Percentiles rank a stretch among this genome's conserved stretches.
Conservation (phyloP, 2,329 filamentous ascomycete genomes). For the Trichoderma afroharzianum region DNA sequence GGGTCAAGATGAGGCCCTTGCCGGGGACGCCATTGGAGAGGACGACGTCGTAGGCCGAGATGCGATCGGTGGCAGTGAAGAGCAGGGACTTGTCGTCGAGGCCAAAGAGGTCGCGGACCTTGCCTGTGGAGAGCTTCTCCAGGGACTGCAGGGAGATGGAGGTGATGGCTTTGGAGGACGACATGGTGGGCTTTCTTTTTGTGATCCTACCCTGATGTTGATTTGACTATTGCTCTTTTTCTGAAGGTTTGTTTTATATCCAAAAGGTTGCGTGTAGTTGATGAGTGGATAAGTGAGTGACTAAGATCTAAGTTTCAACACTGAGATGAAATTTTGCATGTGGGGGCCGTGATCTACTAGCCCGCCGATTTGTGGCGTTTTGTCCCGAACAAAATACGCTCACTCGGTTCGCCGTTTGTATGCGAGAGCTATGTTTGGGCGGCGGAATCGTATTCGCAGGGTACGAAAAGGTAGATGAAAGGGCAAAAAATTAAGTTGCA, state of each 20-base stretch:
- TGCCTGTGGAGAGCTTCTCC: conserved; percentile 45
- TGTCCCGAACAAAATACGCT: background rate
- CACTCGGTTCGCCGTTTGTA: background rate
- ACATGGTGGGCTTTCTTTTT: background rate
- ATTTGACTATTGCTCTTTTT: background rate
- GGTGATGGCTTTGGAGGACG: conserved; percentile 6
- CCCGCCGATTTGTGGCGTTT: background rate
- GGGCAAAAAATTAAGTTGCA: background rate
- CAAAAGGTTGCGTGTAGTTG: background rate
- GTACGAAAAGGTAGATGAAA: background rate
- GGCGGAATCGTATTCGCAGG: background rate
- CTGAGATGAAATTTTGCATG: background rate
- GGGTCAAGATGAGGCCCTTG: conserved; percentile 52
- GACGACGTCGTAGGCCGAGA: conserved; percentile 86
- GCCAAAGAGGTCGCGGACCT: conserved; percentile 79
- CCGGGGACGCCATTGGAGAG: conserved; percentile 53
- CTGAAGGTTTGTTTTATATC: background rate
- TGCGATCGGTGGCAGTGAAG: conserved; percentile 57
- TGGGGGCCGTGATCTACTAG: conserved; percentile 1
- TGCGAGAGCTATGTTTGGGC: background rate
- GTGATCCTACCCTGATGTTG: background rate
- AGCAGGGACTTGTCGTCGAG: conserved; percentile 62
- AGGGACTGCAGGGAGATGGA: conserved; percentile 29
- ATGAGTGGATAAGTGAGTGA: conserved; percentile 3
- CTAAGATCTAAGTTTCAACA: conserved; percentile 1